Percentiles rank a stretch among this genome's conserved stretches.
Evolutionary conservation across 495 filamentous ascomycete species (phyloP).

Genomic region (Annulohypoxylon bovei): DNA sequence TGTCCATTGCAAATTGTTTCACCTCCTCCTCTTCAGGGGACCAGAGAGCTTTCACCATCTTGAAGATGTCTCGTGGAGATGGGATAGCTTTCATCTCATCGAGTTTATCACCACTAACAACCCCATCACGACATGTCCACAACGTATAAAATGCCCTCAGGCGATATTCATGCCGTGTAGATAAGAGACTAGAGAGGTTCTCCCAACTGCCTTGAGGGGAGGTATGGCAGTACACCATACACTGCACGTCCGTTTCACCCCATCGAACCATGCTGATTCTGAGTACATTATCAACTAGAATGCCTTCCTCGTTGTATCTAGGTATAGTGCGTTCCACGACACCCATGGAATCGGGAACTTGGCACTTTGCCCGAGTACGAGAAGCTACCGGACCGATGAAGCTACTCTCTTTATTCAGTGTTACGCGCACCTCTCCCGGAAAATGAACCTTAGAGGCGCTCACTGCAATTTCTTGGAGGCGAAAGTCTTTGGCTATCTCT

Average conservation of each 20-base stretch:
- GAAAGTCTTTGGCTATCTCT: not conserved
- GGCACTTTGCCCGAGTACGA: not conserved
- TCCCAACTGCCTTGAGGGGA: not conserved
- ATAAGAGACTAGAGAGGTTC: not conserved
- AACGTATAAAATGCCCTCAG: not conserved
- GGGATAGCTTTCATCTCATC: not conserved
- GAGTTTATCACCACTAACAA: no score
- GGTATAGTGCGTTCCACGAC: not conserved
- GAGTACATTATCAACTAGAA: not conserved
- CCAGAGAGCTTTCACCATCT: no score
- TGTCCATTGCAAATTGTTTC: not conserved
- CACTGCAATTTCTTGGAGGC: not conserved
- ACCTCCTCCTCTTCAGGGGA: not conserved
- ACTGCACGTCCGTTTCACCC: not conserved
- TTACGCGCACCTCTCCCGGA: not conserved
- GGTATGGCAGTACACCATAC: not conserved
- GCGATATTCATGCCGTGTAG: no score
- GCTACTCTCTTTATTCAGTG: not conserved
- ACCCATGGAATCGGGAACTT: not conserved
- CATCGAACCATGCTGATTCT: not conserved
- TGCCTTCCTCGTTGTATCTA: conserved; percentile 8
- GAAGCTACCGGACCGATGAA: not conserved
- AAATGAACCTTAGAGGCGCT: not conserved
- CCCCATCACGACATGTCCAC: not conserved
- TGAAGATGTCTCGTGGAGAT: not conserved